Evolutionary conservation across 495 filamentous ascomycete species (phyloP).

Genomic region (Glonium stellatum): DNA sequence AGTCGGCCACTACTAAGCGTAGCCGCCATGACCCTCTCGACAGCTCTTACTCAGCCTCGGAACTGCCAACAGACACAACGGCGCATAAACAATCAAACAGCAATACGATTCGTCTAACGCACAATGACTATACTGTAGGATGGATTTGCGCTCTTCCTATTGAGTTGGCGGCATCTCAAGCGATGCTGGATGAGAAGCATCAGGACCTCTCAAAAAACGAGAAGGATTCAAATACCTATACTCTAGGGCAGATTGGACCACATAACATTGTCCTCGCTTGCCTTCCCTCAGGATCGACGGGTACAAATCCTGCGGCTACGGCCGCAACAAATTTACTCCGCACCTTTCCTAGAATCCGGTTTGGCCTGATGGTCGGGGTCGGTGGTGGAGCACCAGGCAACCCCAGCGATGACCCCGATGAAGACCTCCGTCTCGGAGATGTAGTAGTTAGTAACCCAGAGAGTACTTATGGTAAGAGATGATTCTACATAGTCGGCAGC

Average conservation of each 20-base stretch:
- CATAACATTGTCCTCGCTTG: conserved; percentile 42
- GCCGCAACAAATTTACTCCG: conserved; percentile 33
- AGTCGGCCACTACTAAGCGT: no score
- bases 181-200: conserved; percentile 1
- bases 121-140: no score
- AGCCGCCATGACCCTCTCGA: no score
- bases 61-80: no score
- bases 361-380: conserved; percentile 43
- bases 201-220: background rate
- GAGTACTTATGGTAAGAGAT: conserved; percentile 13
- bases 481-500: no score
- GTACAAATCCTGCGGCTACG: conserved; percentile 29
- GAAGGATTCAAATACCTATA: conserved; percentile 38
- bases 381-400: conserved; percentile 38
- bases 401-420: no score
- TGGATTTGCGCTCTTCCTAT: background rate
- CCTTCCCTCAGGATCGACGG: conserved; percentile 29
- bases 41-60: no score
- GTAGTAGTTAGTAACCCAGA: conserved; percentile 40
- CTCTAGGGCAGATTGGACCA: conserved; percentile 31
- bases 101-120: no score
- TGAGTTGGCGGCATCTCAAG: background rate
- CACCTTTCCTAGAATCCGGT: conserved; percentile 36
- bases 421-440: conserved; percentile 28
- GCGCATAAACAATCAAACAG: no score